Evolutionary conservation across 2,329 filamentous ascomycete genomes (phyloP), one percentile per base, ranked within the genome.

Genomic region (Sordariomycetes sp.): DNA sequence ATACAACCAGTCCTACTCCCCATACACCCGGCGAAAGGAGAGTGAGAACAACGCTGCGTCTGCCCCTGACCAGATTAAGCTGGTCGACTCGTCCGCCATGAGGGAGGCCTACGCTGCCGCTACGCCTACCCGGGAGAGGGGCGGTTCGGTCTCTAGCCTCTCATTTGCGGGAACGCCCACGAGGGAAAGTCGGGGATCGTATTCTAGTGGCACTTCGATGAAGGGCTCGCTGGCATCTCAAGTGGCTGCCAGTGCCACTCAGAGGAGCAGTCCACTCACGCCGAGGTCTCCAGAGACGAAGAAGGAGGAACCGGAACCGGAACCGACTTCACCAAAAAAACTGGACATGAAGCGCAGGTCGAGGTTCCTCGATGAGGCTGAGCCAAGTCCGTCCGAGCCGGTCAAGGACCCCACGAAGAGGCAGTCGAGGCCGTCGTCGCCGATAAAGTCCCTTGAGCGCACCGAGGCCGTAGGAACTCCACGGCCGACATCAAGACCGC

Each of bases 311-410:
- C 57, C 57, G 14, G 32, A 61, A 16, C 71, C 76, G 1, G 74
- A 77, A 60, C 72, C 79, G 3, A 67, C 75, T 3, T 83, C 82
- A 18, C 82, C 84, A 1, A 76, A 74, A 59, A 83, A 85, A 64
- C 70, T 85, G 22, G 77, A 84, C 63, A 68, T 78, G 67, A 85
- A 81, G 67, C 74, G 81, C 58, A 77, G 84, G 69, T 85, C 82
- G 1, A 75, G 70, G 58, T 86, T 86, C 62, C 62, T 83, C 16
- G 79, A 79, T 59, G 76, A 79, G 50, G 64, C 71, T 24, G 65
- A 67, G 46, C 52, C 62, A 11, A 66, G 59, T 18, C 64, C 59
- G 48, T n/a, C 60, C 2, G 20, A 46, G 12, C 25, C 43, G 8
- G 24, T 32, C 11, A 48, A 61, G 32, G 62, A 57, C n/a, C 55